Base-by-base conservation (phyloP, 2,329 filamentous ascomycete genomes). In the Pestalotiopsis sp. region DNA sequence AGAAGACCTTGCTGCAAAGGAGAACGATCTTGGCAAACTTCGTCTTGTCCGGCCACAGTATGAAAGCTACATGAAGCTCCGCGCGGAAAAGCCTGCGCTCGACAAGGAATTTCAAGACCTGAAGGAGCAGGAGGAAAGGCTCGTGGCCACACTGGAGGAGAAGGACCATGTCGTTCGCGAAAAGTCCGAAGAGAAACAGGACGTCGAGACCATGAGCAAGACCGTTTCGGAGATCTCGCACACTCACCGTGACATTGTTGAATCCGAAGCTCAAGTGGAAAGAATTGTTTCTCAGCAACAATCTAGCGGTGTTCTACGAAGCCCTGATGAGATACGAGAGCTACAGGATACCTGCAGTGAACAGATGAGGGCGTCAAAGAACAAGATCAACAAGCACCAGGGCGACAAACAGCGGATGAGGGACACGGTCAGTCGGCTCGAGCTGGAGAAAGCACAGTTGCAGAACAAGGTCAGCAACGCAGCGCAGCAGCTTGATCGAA, bases 301-400 rank as follows among this genome's bases (percentile, higher is more conserved):
- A 75, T 88, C 91, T 14, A 85, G 86, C 31, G 87, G 88, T 13
- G 79, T 86, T 11, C 87, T 89, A 14, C 89, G 93, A 70, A 93
- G 92, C 38, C 87, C 94, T 6, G 93, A 97, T 66, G 93, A 96
- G 72, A 94, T 98, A 66, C 92, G 96, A 74, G 90, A 93, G 66
- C 89, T 94, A 62, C 89, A 94, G 70, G 89, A 89, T 62, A 81
- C 83, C 20, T 86, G 91, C 68, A 87, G 87, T 23, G 93, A 94
- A 70, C 89, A 93, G 76, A 86, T 90, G 72, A 89, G 91, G 67
- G 81, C 82, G 25, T 81, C 90, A 36, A 94, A 93, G 76, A 84
- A 84, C 57, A 87, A 84, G 58, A 85, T 95, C 13, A 80, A 86
- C 6, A 92, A 92, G 74, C 80, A 97, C 40, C 88, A 86, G 0